Evolutionary conservation across 257 asterid species (phyloP).

Genomic region (Henckelia pumila): DNA sequence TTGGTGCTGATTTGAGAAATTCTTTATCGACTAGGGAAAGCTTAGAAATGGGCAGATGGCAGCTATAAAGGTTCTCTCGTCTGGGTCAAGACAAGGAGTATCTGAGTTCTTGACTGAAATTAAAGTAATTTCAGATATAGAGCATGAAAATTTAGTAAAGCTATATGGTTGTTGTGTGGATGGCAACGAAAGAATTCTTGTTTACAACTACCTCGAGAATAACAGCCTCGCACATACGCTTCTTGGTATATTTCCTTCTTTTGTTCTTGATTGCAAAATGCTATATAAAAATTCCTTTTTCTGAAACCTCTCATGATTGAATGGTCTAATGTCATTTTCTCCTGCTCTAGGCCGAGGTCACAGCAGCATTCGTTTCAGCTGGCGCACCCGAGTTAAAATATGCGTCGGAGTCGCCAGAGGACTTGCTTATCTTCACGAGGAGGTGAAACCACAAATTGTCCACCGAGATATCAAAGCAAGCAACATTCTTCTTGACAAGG

Average conservation of each 20-base stretch:
- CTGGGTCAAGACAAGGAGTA: constrained; percentile 83
- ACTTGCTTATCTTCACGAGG: constrained; percentile 92
- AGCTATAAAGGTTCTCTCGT: constrained; percentile 83
- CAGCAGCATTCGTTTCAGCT: constrained; percentile 48
- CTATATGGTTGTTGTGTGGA: constrained; percentile 94
- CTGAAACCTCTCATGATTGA: constrained; percentile 3
- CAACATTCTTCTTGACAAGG: constrained; percentile 84
- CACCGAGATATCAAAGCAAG: too few relatives aligned
- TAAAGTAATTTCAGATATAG: constrained; percentile 73
- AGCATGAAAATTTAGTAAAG: constrained; percentile 81
- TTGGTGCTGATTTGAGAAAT: constrained; percentile 2
- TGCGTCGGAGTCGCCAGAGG: constrained; percentile 82
- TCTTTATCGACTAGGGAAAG: constrained; percentile 55
- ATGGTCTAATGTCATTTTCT: constrained; percentile 21
- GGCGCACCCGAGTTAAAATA: constrained; percentile 65
- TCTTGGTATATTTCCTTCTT: constrained; percentile 55
- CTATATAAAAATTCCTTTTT: not conserved
- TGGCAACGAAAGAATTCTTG: constrained; percentile 71
- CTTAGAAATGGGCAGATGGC: constrained; percentile 76
- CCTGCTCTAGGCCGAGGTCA: constrained; percentile 51
- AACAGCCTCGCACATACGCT: constrained; percentile 84
- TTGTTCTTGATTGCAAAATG: constrained; percentile 11
- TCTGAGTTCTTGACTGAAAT: constrained; percentile 89
- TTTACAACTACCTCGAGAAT: constrained; percentile 89
- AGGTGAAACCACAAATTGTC: constrained; percentile 80